Evolutionary conservation across 1,284 basidiomycete species (phyloP), one percentile per base, ranked within the genome.

Genomic region (Puccinia hordei): DNA sequence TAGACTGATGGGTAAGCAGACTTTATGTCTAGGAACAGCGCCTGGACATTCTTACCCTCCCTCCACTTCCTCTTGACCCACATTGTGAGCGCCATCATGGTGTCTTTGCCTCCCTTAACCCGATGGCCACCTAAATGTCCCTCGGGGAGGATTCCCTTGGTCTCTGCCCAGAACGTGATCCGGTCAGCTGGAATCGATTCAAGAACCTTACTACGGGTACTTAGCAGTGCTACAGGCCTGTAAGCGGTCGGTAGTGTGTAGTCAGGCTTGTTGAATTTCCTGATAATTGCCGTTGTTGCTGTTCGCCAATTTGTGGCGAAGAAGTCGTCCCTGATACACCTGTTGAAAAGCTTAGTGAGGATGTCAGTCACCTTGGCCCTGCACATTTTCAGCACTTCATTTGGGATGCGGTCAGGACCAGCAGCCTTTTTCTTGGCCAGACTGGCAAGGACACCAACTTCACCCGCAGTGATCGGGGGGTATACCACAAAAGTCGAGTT

Each of bases 21-120:
- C 24, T 77, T 77, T 0, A 77, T 63, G 12, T 77, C 63, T 13
- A 68, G 63, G n/a, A 77, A 77, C 0, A 77, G 12, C 3, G 30
- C 63, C 0, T 13, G 15, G 1, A 77, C 75, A 2, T 35, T 44
- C 30, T 66, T 68, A 15, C 63, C 75, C 24, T 77, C 61, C 4
- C 63, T 38, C 75, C 75, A 77, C 24, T 77, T 66, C 9, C 27
- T 13, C 15, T 57, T 77, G 15, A 55, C 38, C 75, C 75, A 77
- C 35, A 51, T 65, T 0, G 24, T 41, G 12, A 77, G 63, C 0
- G 35, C 41, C 30, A 77, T 2, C 38, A 77, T 22, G 15, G 63
- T 49, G 22, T 77, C 75, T 22, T 65, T 24, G 10, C 24, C 5
- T 2, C 61, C 33, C n/a, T 38, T 46, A 9, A 57, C 66, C n/a